Percentiles rank a stretch among this genome's conserved stretches.
phyloP scores from a whole-genome alignment of 805 yeast species.

The Peterozyma xylosa region DNA sequence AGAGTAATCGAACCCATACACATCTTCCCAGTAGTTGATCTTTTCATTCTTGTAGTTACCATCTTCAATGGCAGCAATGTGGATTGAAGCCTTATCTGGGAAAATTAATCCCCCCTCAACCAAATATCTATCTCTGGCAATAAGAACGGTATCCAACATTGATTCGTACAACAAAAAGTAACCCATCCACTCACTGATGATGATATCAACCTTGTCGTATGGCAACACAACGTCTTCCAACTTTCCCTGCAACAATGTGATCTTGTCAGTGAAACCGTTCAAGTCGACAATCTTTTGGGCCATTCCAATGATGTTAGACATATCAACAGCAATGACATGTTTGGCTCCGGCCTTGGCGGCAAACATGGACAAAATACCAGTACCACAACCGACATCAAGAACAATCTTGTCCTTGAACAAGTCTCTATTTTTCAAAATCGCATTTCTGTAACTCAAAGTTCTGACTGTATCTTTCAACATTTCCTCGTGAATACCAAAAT shows the following conservation, averaged over 20 bases:
- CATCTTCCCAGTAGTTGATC: constrained; percentile 91
- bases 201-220: constrained; percentile 83
- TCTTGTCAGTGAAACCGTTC: constrained; percentile 80
- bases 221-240: constrained; percentile 90
- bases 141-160: constrained; percentile 93
- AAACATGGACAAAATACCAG: constrained; percentile 96
- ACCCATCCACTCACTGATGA: constrained; percentile 99
- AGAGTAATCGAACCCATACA: constrained; percentile 92
- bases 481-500: constrained; percentile 96
- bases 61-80: constrained; percentile 89
- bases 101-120: constrained; percentile 81
- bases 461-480: constrained; percentile 95
- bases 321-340: constrained; percentile 95
- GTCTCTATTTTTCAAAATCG: constrained; percentile 83
- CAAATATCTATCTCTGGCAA: constrained; percentile 87
- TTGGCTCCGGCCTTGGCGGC: constrained; percentile 99
- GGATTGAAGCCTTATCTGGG: constrained; percentile 90
- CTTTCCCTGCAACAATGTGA: constrained; percentile 86
- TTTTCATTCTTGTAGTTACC: constrained; percentile 87
- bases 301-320: constrained; percentile 93
- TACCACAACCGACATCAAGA: constrained; percentile 97
- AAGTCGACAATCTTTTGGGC: constrained; percentile 82
- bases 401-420: constrained; percentile 90
- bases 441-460: constrained; percentile 85
- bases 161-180: constrained; percentile 92